Evolutionary conservation across 2,329 filamentous ascomycete species (phyloP).

Genomic region (Fusarium fracticaudum): DNA sequence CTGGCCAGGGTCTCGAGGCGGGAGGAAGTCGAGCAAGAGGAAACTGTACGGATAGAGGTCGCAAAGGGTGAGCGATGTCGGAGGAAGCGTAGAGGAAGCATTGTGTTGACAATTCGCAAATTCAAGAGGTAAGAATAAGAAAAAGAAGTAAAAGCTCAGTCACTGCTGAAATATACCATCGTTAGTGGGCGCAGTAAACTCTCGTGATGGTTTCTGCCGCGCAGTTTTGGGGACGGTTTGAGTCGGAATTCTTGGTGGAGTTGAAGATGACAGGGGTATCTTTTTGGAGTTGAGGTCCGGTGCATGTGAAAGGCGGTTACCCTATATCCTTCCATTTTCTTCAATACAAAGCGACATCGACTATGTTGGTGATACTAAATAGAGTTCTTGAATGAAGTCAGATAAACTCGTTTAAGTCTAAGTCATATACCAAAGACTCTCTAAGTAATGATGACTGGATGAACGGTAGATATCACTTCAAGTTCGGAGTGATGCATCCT

Average conservation of each 20-base stretch:
- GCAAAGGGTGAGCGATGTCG: slow-evolving; percentile 24
- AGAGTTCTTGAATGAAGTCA: neutral
- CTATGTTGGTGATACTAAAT: neutral
- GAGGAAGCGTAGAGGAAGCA: slow-evolving; percentile 32
- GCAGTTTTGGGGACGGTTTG: slow-evolving; percentile 55
- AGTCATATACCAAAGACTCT: neutral
- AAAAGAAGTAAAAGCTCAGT: slow-evolving; percentile 2
- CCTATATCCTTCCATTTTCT: neutral
- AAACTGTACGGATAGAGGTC: slow-evolving; percentile 36
- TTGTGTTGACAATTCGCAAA: neutral
- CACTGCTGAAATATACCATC: slow-evolving; percentile 37
- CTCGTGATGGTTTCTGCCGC: slow-evolving; percentile 60
- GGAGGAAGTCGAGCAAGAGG: slow-evolving; percentile 31
- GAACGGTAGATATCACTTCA: neutral
- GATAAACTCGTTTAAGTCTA: neutral
- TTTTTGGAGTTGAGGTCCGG: slow-evolving; percentile 30
- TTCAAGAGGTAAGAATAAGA: neutral
- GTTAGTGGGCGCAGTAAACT: slow-evolving; percentile 25
- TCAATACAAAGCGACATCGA: neutral
- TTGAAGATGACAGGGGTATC: slow-evolving; percentile 24
- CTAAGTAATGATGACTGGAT: too few relatives aligned
- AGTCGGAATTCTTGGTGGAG: slow-evolving; percentile 15
- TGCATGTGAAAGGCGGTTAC: slow-evolving; percentile 18
- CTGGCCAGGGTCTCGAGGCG: slow-evolving; percentile 61
- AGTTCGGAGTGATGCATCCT: neutral